Percentiles rank a stretch among this genome's conserved stretches.
These are phyloP conservation scores for Lepiota subincarnata DNA, from an alignment of 768 basidiomycete species.

Conservation along the genomic window DNA sequence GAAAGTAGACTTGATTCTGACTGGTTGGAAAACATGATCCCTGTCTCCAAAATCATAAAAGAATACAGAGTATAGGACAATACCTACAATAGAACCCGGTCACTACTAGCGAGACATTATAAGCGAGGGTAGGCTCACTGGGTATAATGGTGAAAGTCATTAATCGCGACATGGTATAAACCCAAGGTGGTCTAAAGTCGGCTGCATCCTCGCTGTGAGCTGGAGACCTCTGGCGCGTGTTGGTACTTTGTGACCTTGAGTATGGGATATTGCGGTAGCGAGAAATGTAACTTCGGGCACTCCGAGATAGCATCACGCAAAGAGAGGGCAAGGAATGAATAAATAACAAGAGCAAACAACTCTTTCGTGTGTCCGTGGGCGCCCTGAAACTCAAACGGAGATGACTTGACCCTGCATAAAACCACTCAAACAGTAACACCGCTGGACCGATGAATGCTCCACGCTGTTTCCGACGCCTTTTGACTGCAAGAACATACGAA, in stretches of 20 bases:
- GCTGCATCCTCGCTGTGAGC: conserved; percentile 16
- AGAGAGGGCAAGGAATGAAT: too few species aligned
- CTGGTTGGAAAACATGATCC: conserved; percentile 68
- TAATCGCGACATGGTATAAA: conserved; percentile 48
- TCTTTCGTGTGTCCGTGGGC: too few species aligned
- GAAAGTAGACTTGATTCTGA: conserved; percentile 27
- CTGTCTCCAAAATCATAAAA: conserved; percentile 65
- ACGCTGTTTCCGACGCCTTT: too few species aligned
- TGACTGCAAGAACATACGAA: too few species aligned
- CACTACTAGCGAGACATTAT: background rate
- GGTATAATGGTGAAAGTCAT: conserved; percentile 55
- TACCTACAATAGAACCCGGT: conserved; percentile 29
- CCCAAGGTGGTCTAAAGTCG: conserved; percentile 61
- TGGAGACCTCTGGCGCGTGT: background rate
- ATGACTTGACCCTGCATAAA: too few species aligned
- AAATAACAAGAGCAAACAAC: too few species aligned
- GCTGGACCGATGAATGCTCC: too few species aligned
- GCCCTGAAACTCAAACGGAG: too few species aligned
- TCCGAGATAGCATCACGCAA: too few species aligned
- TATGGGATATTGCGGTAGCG: background rate
- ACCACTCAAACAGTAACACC: too few species aligned
- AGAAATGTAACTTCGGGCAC: background rate
- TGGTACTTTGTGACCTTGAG: background rate
- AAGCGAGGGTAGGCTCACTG: conserved; percentile 30
- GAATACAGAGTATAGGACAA: conserved; percentile 55